Percentiles rank a stretch among this genome's conserved stretches.
phyloP scores from a whole-genome alignment of 148 eudicot species.

The Silene latifolia region DNA sequence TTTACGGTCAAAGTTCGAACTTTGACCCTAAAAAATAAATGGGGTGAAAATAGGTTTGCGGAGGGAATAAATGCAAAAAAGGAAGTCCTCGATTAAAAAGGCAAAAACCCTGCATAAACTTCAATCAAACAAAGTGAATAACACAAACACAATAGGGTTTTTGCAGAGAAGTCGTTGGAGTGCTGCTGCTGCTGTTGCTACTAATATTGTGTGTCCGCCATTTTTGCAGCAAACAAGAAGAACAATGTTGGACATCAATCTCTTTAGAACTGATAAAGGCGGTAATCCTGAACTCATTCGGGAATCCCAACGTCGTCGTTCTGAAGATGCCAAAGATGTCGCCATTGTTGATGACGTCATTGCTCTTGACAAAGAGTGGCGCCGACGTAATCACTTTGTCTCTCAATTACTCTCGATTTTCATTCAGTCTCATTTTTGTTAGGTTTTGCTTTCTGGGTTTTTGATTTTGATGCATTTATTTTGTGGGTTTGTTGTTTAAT shows the following conservation, averaged over 20 bases:
- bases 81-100: too few relatives aligned
- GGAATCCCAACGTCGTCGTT: conserved; percentile 81
- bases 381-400: conserved; percentile 32
- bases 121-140: background rate
- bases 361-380: conserved; percentile 63
- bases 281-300: conserved; percentile 69
- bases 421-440: background rate
- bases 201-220: background rate
- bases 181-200: too few relatives aligned
- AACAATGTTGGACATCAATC: conserved; percentile 78
- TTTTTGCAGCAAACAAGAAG: conserved; percentile 4
- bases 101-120: background rate
- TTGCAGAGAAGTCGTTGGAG: background rate
- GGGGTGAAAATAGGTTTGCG: too few relatives aligned
- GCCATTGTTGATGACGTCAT: conserved; percentile 73
- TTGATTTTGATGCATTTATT: background rate
- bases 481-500: background rate
- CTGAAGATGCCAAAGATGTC: conserved; percentile 52
- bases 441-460: background rate
- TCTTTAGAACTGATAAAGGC: conserved; percentile 78
- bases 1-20: too few relatives aligned
- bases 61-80: too few relatives aligned
- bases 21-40: too few relatives aligned
- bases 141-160: conserved; percentile 3
- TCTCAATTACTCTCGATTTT: too few relatives aligned